Evolutionary conservation across 2,329 filamentous ascomycete genomes (phyloP).

Genomic region (Blastomyces gilchristii): DNA sequence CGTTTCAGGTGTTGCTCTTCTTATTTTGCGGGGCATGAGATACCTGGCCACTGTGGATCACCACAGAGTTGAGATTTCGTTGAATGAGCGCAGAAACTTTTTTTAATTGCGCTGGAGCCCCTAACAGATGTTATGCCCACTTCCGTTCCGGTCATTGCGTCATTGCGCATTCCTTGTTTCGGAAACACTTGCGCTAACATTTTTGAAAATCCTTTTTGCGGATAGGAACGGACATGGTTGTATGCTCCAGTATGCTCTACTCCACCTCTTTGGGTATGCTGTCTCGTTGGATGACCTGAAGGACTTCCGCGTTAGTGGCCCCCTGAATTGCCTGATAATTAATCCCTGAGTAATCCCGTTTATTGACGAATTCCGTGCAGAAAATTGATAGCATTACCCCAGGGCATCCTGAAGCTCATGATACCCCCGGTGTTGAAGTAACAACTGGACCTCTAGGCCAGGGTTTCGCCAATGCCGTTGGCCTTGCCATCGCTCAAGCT

Average conservation of each 20-base stretch:
- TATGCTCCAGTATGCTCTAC: slow-evolving; percentile 98
- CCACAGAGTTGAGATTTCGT: background rate
- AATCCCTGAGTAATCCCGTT: slow-evolving; percentile 4
- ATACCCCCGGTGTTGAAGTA: slow-evolving; percentile 94
- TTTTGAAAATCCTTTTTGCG: background rate
- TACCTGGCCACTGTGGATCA: background rate
- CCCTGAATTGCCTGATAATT: background rate
- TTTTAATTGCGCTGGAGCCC: background rate
- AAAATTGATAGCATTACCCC: slow-evolving; percentile 74
- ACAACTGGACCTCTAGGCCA: slow-evolving; percentile 96
- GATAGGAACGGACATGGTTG: slow-evolving; percentile 91
- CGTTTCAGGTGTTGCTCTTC: background rate
- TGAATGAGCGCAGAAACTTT: background rate
- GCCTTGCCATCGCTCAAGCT: slow-evolving; percentile 91
- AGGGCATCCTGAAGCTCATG: slow-evolving; percentile 91
- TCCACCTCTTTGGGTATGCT: slow-evolving; percentile 90
- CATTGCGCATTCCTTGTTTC: background rate
- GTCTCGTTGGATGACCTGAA: slow-evolving; percentile 86
- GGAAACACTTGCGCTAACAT: background rate
- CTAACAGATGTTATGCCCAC: background rate
- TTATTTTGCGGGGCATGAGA: background rate
- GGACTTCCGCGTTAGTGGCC: slow-evolving; percentile 73
- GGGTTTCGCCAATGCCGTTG: slow-evolving; percentile 93
- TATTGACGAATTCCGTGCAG: slow-evolving; percentile 28
- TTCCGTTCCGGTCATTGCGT: slow-evolving; percentile 1